Evolutionary conservation across 2,329 filamentous ascomycete species (phyloP).

Genomic region (Penicillium sp.): DNA sequence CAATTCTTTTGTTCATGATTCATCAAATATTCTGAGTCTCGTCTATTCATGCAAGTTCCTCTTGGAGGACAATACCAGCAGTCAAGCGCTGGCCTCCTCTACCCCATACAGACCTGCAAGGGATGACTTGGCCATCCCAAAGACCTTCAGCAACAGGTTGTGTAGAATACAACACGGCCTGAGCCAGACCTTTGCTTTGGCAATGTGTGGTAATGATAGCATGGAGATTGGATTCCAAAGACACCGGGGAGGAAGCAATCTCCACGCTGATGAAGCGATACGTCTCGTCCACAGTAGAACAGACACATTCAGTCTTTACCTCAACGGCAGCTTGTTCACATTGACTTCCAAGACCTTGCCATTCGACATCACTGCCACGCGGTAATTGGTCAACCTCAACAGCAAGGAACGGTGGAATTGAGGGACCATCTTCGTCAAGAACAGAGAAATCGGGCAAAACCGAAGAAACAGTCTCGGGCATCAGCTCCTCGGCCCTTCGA

Average conservation of each 20-base stretch:
- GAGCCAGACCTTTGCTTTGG: slow-evolving; percentile 14
- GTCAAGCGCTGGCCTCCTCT: slow-evolving; percentile 31
- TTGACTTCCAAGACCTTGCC: slow-evolving; percentile 68
- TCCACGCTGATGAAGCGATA: slow-evolving; percentile 33
- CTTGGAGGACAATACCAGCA: slow-evolving; percentile 38
- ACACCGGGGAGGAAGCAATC: slow-evolving; percentile 20
- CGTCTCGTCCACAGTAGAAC: slow-evolving; percentile 22
- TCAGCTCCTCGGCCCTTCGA: slow-evolving; percentile 48
- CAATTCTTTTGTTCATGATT: not conserved
- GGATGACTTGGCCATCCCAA: slow-evolving; percentile 40
- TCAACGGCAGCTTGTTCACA: slow-evolving; percentile 30
- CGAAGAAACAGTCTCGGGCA: slow-evolving; percentile 19
- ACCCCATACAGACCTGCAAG: slow-evolving; percentile 44
- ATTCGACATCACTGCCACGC: slow-evolving; percentile 72
- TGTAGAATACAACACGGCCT: slow-evolving; percentile 39
- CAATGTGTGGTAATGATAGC: slow-evolving; percentile 22
- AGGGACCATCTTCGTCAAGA: slow-evolving; percentile 19
- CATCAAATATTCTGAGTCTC: not conserved
- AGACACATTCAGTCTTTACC: slow-evolving; percentile 17
- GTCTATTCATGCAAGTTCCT: slow-evolving; percentile 4
- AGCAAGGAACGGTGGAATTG: slow-evolving; percentile 66
- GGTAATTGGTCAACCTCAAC: slow-evolving; percentile 77
- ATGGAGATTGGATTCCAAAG: slow-evolving; percentile 24
- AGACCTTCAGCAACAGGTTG: slow-evolving; percentile 19
- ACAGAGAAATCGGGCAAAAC: slow-evolving; percentile 29